Conservation (phyloP, 768 basidiomycete genomes). For the Serendipita sp. region DNA sequence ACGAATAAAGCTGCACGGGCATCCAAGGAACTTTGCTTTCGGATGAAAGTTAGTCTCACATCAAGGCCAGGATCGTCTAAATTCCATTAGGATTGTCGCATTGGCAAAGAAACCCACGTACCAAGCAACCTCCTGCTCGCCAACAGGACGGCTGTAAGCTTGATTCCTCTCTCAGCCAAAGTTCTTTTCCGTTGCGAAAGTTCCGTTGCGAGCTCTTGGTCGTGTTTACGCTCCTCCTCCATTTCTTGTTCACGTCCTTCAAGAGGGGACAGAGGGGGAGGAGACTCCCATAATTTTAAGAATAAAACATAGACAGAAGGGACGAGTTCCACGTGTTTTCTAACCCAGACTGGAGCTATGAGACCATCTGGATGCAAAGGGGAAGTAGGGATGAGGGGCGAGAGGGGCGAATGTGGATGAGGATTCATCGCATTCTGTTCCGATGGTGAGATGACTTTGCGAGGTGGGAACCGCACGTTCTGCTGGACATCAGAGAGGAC, state of each 20-base stretch:
- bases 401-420: constrained; percentile 72
- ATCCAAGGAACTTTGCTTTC: constrained; percentile 77
- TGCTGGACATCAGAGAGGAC: constrained; percentile 12
- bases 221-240: constrained; percentile 53
- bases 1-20: constrained; percentile 88
- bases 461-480: constrained; percentile 72
- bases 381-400: constrained; percentile 74
- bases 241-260: constrained; percentile 12
- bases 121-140: constrained; percentile 80
- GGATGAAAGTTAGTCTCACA: constrained; percentile 65
- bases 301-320: constrained; percentile 93
- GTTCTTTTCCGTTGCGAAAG: constrained; percentile 64
- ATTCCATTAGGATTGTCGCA: background rate
- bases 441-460: constrained; percentile 46
- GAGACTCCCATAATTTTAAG: constrained; percentile 56
- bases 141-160: constrained; percentile 85
- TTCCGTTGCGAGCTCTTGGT: constrained; percentile 63
- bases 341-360: constrained; percentile 94
- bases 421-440: constrained; percentile 36
- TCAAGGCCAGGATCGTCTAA: constrained; percentile 78
- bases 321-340: constrained; percentile 83
- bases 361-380: constrained; percentile 90
- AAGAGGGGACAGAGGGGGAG: constrained; percentile 32
- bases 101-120: constrained; percentile 23
- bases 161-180: constrained; percentile 74